Percentiles rank a stretch among this genome's conserved stretches.
Evolutionary conservation across 768 basidiomycete species (phyloP).

Genomic region (Mycena belliarum): DNA sequence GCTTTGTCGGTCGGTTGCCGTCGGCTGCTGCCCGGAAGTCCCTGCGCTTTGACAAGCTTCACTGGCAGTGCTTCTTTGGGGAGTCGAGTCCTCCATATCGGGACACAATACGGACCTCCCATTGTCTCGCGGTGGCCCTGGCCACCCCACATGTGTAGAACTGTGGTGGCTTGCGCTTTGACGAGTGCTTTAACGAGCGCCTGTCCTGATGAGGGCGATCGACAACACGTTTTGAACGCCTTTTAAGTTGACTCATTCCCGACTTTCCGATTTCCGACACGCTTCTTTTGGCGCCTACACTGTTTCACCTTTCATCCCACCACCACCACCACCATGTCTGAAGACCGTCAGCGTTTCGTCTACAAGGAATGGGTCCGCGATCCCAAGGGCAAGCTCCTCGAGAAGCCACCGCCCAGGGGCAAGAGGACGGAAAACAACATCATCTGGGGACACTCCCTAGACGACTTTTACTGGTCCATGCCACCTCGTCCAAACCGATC

Average conservation of each 20-base stretch:
- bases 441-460: slow-evolving; percentile 29
- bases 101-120: too few species aligned
- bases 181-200: background rate
- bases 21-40: too few species aligned
- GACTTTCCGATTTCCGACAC: background rate
- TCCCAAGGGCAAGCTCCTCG: slow-evolving; percentile 20
- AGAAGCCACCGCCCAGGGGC: slow-evolving; percentile 25
- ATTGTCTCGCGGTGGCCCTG: too few species aligned
- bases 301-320: background rate
- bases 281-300: slow-evolving; percentile 3
- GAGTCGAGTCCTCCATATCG: too few species aligned
- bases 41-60: too few species aligned
- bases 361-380: slow-evolving; percentile 21
- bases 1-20: too few species aligned
- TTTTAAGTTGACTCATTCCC: slow-evolving; percentile 10
- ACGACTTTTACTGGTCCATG: slow-evolving; percentile 28
- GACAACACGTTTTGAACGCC: background rate
- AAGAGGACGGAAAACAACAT: slow-evolving; percentile 25
- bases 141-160: too few species aligned
- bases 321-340: slow-evolving; percentile 5
- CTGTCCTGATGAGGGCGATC: background rate
- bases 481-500: background rate
- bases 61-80: too few species aligned
- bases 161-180: background rate
- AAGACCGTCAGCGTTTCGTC: slow-evolving; percentile 12